Conservation (phyloP, 768 basidiomycete species). For the Trametopsis cervina region DNA sequence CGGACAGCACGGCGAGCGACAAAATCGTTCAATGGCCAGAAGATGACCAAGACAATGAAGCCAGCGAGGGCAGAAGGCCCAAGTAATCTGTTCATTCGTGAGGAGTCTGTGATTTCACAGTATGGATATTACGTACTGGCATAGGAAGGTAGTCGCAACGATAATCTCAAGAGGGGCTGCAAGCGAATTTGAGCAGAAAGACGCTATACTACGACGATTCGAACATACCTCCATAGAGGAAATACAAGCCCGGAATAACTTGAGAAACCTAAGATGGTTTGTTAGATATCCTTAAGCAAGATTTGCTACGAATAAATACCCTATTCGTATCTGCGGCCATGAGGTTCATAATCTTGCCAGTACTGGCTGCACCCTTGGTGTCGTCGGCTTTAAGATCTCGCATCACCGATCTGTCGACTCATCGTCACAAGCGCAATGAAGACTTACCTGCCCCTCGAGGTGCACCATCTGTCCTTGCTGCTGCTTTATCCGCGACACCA, state of each 20-base stretch:
- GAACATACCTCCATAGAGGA: constrained; percentile 57
- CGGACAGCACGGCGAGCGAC: constrained; percentile 52
- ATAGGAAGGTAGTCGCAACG: constrained; percentile 68
- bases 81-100: constrained; percentile 38
- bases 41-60: constrained; percentile 56
- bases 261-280: neutral
- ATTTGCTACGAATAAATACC: constrained; percentile 44
- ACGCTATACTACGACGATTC: too few relatives aligned
- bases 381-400: constrained; percentile 33
- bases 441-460: constrained; percentile 4
- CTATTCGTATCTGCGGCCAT: constrained; percentile 77
- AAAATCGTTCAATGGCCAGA: constrained; percentile 67
- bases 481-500: constrained; percentile 56
- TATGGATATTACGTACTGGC: constrained; percentile 42
- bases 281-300: constrained; percentile 4
- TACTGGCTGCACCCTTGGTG: constrained; percentile 71
- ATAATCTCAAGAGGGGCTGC: constrained; percentile 71
- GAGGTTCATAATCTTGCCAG: constrained; percentile 85
- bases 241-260: constrained; percentile 50
- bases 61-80: constrained; percentile 72
- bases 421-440: too few relatives aligned
- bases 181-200: neutral
- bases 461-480: constrained; percentile 33
- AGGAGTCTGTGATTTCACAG: neutral
- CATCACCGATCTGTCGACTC: too few relatives aligned